Evolutionary conservation across 306 rosid species (phyloP).

Genomic region (Lathyrus oleraceus): DNA sequence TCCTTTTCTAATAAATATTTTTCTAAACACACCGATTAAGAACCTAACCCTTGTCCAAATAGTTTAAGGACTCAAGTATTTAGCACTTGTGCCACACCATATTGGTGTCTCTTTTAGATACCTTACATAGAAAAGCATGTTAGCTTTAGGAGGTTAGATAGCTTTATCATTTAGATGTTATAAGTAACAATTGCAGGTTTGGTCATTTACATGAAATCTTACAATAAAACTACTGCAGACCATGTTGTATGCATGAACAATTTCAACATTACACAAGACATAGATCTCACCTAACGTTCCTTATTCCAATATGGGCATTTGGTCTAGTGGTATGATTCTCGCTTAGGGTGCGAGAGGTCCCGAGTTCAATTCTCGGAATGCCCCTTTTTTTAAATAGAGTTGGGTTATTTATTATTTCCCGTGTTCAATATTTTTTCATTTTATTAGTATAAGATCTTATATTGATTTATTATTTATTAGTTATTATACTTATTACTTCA

Average conservation of each 20-base stretch:
- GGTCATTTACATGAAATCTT: background rate
- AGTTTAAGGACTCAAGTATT: background rate
- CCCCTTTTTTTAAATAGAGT: too few relatives aligned
- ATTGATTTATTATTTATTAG: too few relatives aligned
- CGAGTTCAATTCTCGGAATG: slow-evolving; percentile 42
- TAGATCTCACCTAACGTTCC: background rate
- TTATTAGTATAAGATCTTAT: too few relatives aligned
- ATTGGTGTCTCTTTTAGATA: background rate
- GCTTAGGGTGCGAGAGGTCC: slow-evolving; percentile 73
- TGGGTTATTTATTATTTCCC: too few relatives aligned
- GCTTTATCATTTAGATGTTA: background rate
- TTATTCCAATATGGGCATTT: slow-evolving; percentile 36
- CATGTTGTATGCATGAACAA: background rate
- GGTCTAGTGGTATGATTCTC: slow-evolving; percentile 72
- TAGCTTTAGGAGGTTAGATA: background rate
- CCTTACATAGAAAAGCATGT: slow-evolving; percentile 2
- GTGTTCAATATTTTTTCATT: too few relatives aligned
- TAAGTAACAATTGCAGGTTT: slow-evolving; percentile 5
- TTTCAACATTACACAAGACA: background rate
- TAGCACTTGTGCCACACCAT: background rate
- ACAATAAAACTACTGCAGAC: background rate
- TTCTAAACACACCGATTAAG: background rate
- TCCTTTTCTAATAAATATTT: background rate
- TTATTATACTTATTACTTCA: too few relatives aligned
- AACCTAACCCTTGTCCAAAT: background rate